Evolutionary conservation across 768 basidiomycete genomes (phyloP), one percentile per base, ranked within the genome.

Genomic region (Calocera cornea): DNA sequence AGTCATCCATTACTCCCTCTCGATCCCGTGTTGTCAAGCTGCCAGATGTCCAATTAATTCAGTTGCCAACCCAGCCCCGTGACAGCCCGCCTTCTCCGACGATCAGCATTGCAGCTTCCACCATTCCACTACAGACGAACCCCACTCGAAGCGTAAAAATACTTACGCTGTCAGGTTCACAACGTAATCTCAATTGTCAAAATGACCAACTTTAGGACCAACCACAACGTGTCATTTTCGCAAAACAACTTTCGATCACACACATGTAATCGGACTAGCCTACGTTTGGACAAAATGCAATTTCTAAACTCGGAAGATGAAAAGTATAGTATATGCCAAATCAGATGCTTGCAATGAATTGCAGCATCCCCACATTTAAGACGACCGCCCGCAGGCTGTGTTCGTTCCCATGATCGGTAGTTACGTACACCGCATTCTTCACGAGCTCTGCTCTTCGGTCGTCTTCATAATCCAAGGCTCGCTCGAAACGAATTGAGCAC

Each of bases 391-490:
- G 54, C 54, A 60, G 24, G 54, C 54, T 11, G 24, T 60, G 54
- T 33, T 19, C 10, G 5, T 16, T 19, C 7, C 54, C 2, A 8
- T 47, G 54, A 60, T 60, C 54, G 54, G 54, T 33, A 5, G 54
- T 60, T 60, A 60, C 44, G 44, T 19, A 47, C 54, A 60, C 31
- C 54, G 54, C 54, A 16, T 33, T 33, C 33, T 33, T 66, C 31
- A 66, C n/a, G 65, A 68, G 34, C 65, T 67, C 70, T 82, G 74
- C 72, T 82, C 82, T 64, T 80, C 79, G 67, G 74, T 41, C 66
- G 77, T 77, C 76, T 85, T 84, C 83, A 97, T 75, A 70, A 77
- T 76, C 92, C 92, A 95, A 16, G 86, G 85, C 72, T 94, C 89
- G 27, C 84, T 74, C 34, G 83, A 69, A 64, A 80, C 84, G 73